Conservation (phyloP, 2,329 filamentous ascomycete genomes). For the Cordyceps tenuipes region DNA sequence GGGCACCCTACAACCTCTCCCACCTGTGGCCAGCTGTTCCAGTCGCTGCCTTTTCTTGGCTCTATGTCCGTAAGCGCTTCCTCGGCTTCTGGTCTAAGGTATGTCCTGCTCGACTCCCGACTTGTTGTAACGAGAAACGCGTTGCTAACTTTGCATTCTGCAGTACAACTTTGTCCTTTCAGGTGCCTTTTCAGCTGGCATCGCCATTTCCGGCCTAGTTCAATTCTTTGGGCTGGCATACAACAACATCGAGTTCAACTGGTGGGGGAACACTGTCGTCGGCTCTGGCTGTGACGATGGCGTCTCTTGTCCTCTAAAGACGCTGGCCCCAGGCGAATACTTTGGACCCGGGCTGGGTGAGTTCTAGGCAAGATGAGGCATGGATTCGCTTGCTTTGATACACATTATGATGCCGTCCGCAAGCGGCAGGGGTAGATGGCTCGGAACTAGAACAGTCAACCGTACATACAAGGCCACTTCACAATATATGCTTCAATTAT, state of each 20-base stretch:
- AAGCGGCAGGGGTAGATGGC: background rate
- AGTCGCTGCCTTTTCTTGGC: conserved; percentile 38
- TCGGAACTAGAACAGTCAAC: background rate
- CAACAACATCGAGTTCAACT: conserved; percentile 27
- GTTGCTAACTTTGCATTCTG: background rate
- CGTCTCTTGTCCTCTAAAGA: conserved; percentile 17
- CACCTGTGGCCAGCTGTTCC: conserved; percentile 41
- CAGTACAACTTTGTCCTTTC: conserved; percentile 32
- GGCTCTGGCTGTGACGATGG: conserved; percentile 31
- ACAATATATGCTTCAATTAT: too few species aligned
- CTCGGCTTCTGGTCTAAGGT: conserved; percentile 41
- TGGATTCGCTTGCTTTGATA: background rate
- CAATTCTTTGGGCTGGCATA: conserved; percentile 37
- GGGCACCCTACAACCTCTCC: conserved; percentile 36
- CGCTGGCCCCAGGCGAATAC: conserved; percentile 17
- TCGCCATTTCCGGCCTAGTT: conserved; percentile 32
- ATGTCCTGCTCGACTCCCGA: background rate
- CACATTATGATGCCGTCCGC: too few species aligned
- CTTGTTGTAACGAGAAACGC: background rate
- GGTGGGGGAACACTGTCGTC: conserved; percentile 31
- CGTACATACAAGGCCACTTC: too few species aligned
- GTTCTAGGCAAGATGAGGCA: background rate
- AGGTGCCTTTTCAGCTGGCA: conserved; percentile 33
- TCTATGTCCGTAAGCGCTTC: conserved; percentile 36
- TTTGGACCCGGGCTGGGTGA: conserved; percentile 19